These are phyloP conservation scores for Bipolaris victoriae DNA, from an alignment of 2,329 filamentous ascomycete genomes.

Conservation along the genomic window DNA sequence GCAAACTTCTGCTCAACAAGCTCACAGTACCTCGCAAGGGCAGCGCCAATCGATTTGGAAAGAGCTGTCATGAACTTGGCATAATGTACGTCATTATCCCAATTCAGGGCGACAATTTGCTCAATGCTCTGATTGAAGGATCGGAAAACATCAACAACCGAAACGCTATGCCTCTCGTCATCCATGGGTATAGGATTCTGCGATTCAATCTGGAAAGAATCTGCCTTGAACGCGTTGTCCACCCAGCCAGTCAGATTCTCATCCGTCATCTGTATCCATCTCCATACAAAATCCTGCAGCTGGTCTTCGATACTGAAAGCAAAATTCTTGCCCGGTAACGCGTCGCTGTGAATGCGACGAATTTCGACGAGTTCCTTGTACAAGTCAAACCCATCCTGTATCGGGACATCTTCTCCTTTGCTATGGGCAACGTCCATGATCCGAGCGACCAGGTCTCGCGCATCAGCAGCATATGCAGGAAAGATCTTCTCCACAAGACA, in stretches of 20 bases:
- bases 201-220: slow-evolving; percentile 78
- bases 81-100: slow-evolving; percentile 92
- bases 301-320: slow-evolving; percentile 86
- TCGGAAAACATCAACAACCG: slow-evolving; percentile 89
- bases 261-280: slow-evolving; percentile 87
- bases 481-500: slow-evolving; percentile 84
- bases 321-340: slow-evolving; percentile 74
- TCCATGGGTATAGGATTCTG: slow-evolving; percentile 71
- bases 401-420: slow-evolving; percentile 74
- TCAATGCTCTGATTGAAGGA: slow-evolving; percentile 92
- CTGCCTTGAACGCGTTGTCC: slow-evolving; percentile 88
- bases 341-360: slow-evolving; percentile 77
- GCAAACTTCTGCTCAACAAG: slow-evolving; percentile 83
- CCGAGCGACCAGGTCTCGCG: slow-evolving; percentile 79
- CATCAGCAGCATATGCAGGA: slow-evolving; percentile 88
- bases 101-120: slow-evolving; percentile 82
- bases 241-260: slow-evolving; percentile 81
- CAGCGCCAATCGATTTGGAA: slow-evolving; percentile 81
- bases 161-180: slow-evolving; percentile 88
- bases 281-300: slow-evolving; percentile 92
- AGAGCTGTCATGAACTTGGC: slow-evolving; percentile 97
- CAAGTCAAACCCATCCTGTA: slow-evolving; percentile 92
- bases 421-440: slow-evolving; percentile 77
- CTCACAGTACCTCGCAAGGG: slow-evolving; percentile 89
- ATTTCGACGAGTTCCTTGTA: slow-evolving; percentile 89